Percentiles rank a stretch among this genome's conserved stretches.
Evolutionary conservation across 176 grass and related monocot species (phyloP).

Genomic region (Aegilops sharonensis): DNA sequence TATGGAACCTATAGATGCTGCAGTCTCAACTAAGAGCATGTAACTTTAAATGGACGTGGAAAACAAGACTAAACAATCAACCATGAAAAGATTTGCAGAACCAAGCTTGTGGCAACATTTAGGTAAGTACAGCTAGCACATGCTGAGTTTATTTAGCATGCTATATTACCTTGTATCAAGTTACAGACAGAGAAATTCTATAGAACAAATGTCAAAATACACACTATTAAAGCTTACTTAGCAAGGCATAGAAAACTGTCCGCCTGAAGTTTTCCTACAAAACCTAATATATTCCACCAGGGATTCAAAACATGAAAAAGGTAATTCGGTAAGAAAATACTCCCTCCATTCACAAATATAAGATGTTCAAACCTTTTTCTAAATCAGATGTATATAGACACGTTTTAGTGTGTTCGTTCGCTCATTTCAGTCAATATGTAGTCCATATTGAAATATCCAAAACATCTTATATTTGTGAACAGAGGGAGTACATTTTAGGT

Average conservation of each 20-base stretch:
- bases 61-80: background rate
- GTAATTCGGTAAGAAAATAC: background rate
- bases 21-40: background rate
- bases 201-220: background rate
- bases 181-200: background rate
- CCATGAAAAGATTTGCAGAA: background rate
- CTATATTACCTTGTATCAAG: background rate
- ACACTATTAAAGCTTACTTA: background rate
- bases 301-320: background rate
- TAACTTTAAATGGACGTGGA: background rate
- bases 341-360: too few species aligned
- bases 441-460: too few species aligned
- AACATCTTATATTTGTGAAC: too few species aligned
- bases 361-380: too few species aligned
- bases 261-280: background rate
- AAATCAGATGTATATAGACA: too few species aligned
- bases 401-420: too few species aligned
- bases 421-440: too few species aligned
- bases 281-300: constrained; percentile 3
- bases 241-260: background rate
- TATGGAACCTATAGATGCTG: background rate
- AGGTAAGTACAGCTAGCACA: background rate
- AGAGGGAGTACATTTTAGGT: background rate
- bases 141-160: background rate
- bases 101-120: background rate